Evolutionary conservation across 805 yeast genomes (phyloP), one percentile per base, ranked within the genome.

Genomic region (Maudiozyma saulgeensis): DNA sequence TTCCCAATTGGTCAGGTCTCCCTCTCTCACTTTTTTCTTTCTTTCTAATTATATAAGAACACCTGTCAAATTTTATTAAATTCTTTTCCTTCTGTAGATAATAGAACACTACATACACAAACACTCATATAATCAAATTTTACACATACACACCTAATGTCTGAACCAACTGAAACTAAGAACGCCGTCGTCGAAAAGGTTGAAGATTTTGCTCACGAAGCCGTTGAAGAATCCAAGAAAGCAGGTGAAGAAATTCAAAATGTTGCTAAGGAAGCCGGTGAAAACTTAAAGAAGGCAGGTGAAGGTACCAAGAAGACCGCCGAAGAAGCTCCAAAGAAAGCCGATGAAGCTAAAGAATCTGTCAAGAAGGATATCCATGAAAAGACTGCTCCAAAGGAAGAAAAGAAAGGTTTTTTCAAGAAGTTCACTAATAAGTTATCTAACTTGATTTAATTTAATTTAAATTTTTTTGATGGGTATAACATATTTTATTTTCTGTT

Each of bases 331-430:
- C 47, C 42, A 43, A 41, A 16, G 32, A 43, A 35, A 21, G 43
- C 28, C 21, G 46, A 41, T 19, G 3, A 21, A 7, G 2, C 34
- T 4, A 28, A 42, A 18, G 44, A 42, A 21, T 2, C 41, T 32
- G 21, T 11, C 1, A 41, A 34, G 19, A 35, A 43, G 15, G 46
- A 35, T n/a, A 32, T 21, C 6, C 23, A 23, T 9, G 21, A 43
- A 12, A 41, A 44, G 41, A 21, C 18, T 13, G 41, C 44, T 26
- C 37, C 41, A 37, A 44, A 44, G 42, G 44, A 44, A 26, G 48
- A 44, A 44, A 48, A 48, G 42, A 40, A 41, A n/a, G 13, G 41
- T 25, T 40, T 48, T 18, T 48, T 44, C 28, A 48, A 48, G 42
- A 48, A 44, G 28, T 28, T 48, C 4, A 28, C 26, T 12, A 11